These are phyloP conservation scores for Nidula microcarpa DNA, from an alignment of 768 basidiomycete species.

Conservation along the genomic window DNA sequence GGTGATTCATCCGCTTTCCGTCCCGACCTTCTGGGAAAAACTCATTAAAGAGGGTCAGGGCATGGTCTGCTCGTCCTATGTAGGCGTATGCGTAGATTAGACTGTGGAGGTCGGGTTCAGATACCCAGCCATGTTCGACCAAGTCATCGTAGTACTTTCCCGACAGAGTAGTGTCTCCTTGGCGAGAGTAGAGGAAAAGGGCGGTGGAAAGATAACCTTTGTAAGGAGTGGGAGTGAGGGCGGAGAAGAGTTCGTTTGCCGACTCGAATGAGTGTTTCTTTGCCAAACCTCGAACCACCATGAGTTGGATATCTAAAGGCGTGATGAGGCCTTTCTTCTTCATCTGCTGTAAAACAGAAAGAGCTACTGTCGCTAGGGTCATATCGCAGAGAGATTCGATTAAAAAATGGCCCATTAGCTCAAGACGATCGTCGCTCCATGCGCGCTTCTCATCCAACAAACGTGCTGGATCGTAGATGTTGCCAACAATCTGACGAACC, in stretches of 20 bases:
- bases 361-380: not conserved
- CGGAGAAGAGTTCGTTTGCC: not conserved
- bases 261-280: not conserved
- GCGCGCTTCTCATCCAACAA: no score
- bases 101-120: constrained; percentile 30
- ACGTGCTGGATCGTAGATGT: no score
- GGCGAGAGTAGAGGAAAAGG: not conserved
- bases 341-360: not conserved
- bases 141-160: not conserved
- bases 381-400: not conserved
- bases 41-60: constrained; percentile 48
- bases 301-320: not conserved
- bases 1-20: constrained; percentile 27
- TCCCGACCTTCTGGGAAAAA: constrained; percentile 41
- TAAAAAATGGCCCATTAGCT: not conserved
- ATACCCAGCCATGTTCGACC: constrained; percentile 12
- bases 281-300: not conserved
- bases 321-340: not conserved
- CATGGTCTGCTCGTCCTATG: constrained; percentile 33
- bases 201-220: not conserved
- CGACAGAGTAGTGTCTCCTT: not conserved
- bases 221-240: not conserved
- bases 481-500: no score
- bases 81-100: constrained; percentile 56
- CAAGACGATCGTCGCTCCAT: no score